A percentile compares a stretch with the other conserved stretches of the same genome.
phyloP scores from a whole-genome alignment of 2,329 filamentous ascomycete species.

The Periconia sp. region DNA sequence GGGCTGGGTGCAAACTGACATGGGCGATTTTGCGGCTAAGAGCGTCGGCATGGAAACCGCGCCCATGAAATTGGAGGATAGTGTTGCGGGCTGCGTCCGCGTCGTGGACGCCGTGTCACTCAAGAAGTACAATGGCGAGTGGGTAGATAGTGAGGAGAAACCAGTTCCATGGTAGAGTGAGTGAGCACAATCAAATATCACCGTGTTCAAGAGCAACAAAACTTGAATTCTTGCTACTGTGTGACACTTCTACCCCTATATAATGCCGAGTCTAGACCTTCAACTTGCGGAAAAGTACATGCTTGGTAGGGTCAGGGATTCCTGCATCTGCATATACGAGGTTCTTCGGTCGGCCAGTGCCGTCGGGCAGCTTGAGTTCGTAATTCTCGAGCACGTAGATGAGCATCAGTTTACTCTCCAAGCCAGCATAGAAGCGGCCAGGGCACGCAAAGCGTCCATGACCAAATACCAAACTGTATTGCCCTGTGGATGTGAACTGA shows the following conservation, averaged over 20 bases:
- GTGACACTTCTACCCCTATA: no score
- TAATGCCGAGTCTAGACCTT: no score
- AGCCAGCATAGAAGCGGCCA: constrained; percentile 3
- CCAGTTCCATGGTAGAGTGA: background rate
- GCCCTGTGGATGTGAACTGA: background rate
- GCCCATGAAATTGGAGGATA: constrained; percentile 1
- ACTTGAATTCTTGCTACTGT: no score
- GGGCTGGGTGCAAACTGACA: constrained; percentile 3
- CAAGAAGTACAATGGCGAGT: constrained; percentile 7
- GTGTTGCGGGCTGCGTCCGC: background rate
- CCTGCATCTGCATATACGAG: background rate
- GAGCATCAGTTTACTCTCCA: constrained; percentile 6
- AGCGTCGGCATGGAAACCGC: constrained; percentile 2
- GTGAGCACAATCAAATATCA: no score
- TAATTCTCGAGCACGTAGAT: constrained; percentile 2
- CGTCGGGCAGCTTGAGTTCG: background rate
- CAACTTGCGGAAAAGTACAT: constrained; percentile 2
- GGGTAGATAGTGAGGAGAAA: constrained; percentile 3
- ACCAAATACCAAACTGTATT: constrained; percentile 2
- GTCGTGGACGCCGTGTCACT: constrained; percentile 1
- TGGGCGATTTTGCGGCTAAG: constrained; percentile 4
- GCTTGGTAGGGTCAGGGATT: constrained; percentile 5
- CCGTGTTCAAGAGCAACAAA: no score
- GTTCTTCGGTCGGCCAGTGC: background rate
- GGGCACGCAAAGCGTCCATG: constrained; percentile 6